Percentiles rank a stretch among this genome's conserved stretches.
Conservation (phyloP, 179 eudicot species). For the Sideroxylon spinosum region DNA sequence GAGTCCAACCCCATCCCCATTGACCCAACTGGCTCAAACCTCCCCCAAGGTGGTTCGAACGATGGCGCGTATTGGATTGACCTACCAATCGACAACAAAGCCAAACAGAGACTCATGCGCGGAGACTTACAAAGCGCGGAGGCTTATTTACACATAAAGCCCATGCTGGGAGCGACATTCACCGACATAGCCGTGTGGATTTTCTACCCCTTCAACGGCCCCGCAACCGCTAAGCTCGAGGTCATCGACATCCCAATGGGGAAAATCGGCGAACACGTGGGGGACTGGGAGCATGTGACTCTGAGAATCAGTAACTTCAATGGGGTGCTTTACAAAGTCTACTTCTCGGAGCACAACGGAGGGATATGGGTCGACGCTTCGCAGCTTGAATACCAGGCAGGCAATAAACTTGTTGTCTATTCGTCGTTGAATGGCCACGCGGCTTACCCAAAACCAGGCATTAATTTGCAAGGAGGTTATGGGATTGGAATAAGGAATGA, state of each 20-base stretch:
- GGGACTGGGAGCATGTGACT: constrained; percentile 78
- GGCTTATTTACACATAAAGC: constrained; percentile 51
- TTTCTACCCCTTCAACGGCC: constrained; percentile 69
- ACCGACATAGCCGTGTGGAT: constrained; percentile 60
- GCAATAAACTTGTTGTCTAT: constrained; percentile 41
- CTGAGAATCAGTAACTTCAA: constrained; percentile 64
- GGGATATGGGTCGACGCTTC: constrained; percentile 54
- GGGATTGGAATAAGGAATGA: constrained; percentile 51
- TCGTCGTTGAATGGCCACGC: constrained; percentile 59
- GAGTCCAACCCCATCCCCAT: constrained; percentile 42
- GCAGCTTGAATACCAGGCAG: constrained; percentile 36
- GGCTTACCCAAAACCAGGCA: constrained; percentile 37
- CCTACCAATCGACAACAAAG: constrained; percentile 35
- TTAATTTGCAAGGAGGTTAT: constrained; percentile 35
- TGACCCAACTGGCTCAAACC: constrained; percentile 51
- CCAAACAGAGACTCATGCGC: constrained; percentile 30
- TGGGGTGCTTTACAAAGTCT: constrained; percentile 42
- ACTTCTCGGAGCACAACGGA: constrained; percentile 48
- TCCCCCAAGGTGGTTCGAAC: constrained; percentile 58
- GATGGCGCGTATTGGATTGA: constrained; percentile 70
- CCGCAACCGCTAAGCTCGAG: constrained; percentile 46
- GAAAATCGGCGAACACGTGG: constrained; percentile 55
- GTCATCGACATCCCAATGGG: constrained; percentile 40
- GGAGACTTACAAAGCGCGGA: constrained; percentile 43
- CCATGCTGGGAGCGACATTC: constrained; percentile 56